phyloP scores from a whole-genome alignment of 2,329 filamentous ascomycete species.

The Trichoderma sp. region DNA sequence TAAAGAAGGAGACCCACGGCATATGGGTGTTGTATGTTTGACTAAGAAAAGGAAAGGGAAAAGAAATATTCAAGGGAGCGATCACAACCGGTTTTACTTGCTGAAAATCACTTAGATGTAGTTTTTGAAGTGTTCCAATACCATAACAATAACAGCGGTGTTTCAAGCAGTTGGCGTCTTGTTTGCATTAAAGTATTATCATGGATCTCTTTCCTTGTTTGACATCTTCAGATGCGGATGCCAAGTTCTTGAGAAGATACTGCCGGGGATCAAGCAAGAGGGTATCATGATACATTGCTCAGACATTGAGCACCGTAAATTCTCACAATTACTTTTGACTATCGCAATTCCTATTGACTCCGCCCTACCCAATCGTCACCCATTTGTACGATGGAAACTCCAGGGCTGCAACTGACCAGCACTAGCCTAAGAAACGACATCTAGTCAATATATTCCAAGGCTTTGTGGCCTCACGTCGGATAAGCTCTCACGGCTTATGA shows the following conservation, averaged over 20 bases:
- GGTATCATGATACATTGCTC: too few relatives aligned
- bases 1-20: too few relatives aligned
- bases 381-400: background rate
- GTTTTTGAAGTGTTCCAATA: constrained; percentile 2
- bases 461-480: background rate
- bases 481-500: background rate
- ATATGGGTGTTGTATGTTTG: too few relatives aligned
- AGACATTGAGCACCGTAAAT: too few relatives aligned
- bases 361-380: background rate
- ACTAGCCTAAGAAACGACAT: background rate
- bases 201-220: background rate
- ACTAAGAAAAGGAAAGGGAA: background rate
- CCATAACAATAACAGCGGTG: background rate
- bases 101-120: constrained; percentile 19
- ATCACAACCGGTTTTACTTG: constrained; percentile 3
- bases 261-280: too few relatives aligned
- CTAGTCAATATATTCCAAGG: background rate
- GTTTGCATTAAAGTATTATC: background rate
- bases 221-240: background rate
- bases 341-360: too few relatives aligned
- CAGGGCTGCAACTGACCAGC: background rate
- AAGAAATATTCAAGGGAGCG: constrained; percentile 9
- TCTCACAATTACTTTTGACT: too few relatives aligned
- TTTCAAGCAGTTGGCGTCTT: background rate
- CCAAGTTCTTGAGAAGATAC: too few relatives aligned